Percentiles rank a stretch among this genome's conserved stretches.
These are phyloP conservation scores for Fusarium sp. DNA, from an alignment of 2,329 filamentous ascomycete genomes.

Conservation along the genomic window DNA sequence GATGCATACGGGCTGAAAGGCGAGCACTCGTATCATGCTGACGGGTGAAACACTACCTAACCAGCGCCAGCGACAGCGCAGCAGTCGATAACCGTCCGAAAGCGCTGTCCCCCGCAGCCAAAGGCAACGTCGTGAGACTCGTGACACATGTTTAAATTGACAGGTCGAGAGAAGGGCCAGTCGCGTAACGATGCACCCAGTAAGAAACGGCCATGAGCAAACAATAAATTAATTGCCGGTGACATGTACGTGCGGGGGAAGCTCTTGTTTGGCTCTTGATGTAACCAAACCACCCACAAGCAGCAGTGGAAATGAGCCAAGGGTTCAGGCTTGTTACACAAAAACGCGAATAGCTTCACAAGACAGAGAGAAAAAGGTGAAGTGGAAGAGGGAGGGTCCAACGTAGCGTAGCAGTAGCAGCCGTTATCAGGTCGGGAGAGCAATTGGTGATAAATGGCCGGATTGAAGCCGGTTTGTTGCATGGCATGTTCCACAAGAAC, in stretches of 20 bases:
- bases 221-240: constrained; percentile 2
- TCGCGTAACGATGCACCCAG: constrained; percentile 19
- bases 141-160: constrained; percentile 15
- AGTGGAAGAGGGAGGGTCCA: background rate
- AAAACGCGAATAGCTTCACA: constrained; percentile 29
- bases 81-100: background rate
- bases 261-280: constrained; percentile 22
- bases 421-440: constrained; percentile 14
- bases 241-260: constrained; percentile 20
- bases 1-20: background rate
- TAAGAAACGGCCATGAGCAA: background rate
- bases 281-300: constrained; percentile 23
- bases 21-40: background rate
- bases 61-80: background rate
- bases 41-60: constrained; percentile 9
- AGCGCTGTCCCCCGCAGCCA: background rate
- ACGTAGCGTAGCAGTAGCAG: constrained; percentile 33
- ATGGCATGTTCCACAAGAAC: constrained; percentile 28
- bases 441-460: constrained; percentile 37
- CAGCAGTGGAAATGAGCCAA: background rate
- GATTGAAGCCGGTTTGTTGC: constrained; percentile 36
- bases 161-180: constrained; percentile 7
- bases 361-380: background rate
- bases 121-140: constrained; percentile 28
- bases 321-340: constrained; percentile 23